phyloP scores from a whole-genome alignment of 2,329 filamentous ascomycete species.

The Grosmannia huntii region DNA sequence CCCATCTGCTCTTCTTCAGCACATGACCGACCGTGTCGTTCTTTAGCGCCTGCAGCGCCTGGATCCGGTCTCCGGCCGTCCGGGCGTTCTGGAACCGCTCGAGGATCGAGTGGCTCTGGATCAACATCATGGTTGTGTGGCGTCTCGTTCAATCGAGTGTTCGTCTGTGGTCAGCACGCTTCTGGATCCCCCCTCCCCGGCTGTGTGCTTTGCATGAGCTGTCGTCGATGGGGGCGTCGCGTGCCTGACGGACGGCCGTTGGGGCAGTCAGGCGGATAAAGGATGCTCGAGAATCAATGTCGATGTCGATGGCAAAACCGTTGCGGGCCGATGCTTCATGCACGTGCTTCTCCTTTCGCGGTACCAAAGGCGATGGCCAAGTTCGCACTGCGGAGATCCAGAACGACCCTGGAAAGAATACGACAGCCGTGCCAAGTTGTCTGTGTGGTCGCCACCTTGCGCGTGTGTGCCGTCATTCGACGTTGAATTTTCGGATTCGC shows the following conservation, averaged over 20 bases:
- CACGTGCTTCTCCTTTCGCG: background rate
- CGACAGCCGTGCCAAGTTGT: background rate
- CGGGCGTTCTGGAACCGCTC: slow-evolving; percentile 43
- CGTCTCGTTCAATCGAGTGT: background rate
- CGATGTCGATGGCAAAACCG: too few relatives aligned
- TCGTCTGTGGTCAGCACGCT: background rate
- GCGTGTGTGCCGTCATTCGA: background rate
- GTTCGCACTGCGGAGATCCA: background rate
- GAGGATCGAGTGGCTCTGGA: slow-evolving; percentile 39
- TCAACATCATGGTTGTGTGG: slow-evolving; percentile 34
- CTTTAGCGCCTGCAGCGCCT: slow-evolving; percentile 62
- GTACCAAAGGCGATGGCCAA: background rate
- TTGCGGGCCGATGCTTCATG: background rate
- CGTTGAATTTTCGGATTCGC: background rate
- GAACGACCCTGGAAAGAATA: background rate
- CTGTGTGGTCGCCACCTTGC: background rate
- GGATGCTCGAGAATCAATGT: too few relatives aligned
- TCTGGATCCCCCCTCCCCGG: background rate
- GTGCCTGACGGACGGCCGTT: too few relatives aligned
- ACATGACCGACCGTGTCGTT: slow-evolving; percentile 83
- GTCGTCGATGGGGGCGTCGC: background rate
- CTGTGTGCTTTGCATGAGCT: background rate
- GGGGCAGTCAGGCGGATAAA: too few relatives aligned
- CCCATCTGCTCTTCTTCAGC: slow-evolving; percentile 70
- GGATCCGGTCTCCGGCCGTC: slow-evolving; percentile 37